A percentile compares a stretch with the other conserved stretches of the same genome.
phyloP scores from a whole-genome alignment of 2,329 filamentous ascomycete species.

The Paecilomyces niveus region DNA sequence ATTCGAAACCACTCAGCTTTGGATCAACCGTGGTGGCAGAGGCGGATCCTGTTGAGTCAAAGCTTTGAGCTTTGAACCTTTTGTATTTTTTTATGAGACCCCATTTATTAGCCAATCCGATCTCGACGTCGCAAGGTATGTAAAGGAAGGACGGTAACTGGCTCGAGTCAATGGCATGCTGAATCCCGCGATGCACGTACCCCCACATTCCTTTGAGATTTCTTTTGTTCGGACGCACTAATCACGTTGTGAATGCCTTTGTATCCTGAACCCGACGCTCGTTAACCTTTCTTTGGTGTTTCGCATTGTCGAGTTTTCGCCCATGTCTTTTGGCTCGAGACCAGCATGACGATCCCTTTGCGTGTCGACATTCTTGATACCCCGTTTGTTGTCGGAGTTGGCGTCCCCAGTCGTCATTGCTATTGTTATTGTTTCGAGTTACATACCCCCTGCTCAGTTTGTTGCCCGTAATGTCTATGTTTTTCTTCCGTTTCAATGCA shows the following conservation, averaged over 20 bases:
- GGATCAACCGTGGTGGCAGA: slow-evolving; percentile 3
- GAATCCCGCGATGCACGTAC: not conserved
- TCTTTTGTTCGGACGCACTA: not conserved
- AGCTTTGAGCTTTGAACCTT: not conserved
- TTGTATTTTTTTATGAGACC: not conserved
- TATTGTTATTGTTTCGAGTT: slow-evolving; percentile 4
- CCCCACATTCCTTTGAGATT: not conserved
- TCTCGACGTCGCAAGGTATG: not conserved
- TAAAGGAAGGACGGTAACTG: not conserved
- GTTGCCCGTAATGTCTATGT: slow-evolving; percentile 2
- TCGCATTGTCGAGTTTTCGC: not conserved
- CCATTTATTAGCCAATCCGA: slow-evolving; percentile 6
- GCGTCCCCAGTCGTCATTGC: not conserved
- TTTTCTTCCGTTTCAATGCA: slow-evolving; percentile 10
- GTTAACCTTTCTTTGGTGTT: not conserved
- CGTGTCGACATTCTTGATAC: not conserved
- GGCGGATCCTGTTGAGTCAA: not conserved
- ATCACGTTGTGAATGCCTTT: not conserved
- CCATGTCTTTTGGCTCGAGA: not conserved
- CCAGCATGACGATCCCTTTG: not conserved
- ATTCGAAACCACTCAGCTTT: slow-evolving; percentile 30
- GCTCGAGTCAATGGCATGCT: not conserved
- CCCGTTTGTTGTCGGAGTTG: not conserved
- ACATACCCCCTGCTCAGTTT: not conserved
- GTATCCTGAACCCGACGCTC: not conserved